Evolutionary conservation across 805 yeast species (phyloP).

Genomic region (Lipomyces lipofer): DNA sequence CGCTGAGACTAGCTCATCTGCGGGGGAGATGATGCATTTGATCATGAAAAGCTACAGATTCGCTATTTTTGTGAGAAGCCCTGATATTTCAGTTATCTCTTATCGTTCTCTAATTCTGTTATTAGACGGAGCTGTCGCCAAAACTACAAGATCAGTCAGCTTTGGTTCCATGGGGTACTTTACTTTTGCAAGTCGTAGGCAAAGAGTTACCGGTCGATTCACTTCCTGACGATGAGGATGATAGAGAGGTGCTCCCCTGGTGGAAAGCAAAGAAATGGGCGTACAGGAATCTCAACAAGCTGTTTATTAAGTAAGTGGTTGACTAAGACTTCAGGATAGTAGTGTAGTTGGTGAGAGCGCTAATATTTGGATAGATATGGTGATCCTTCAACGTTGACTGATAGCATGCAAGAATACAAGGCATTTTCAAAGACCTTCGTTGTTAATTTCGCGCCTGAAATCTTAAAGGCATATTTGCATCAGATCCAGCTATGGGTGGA

Average conservation of each 20-base stretch:
- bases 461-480: constrained; percentile 61
- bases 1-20: constrained; percentile 44
- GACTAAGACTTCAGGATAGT: no score
- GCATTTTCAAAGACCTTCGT: constrained; percentile 59
- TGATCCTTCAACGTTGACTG: constrained; percentile 19
- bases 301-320: constrained; percentile 67
- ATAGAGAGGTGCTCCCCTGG: constrained; percentile 58
- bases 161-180: constrained; percentile 67
- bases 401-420: constrained; percentile 50
- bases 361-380: constrained; percentile 19
- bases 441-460: constrained; percentile 67
- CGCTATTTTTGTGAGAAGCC: constrained; percentile 48
- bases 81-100: not conserved
- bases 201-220: constrained; percentile 59
- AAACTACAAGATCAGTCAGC: constrained; percentile 56
- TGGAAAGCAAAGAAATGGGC: constrained; percentile 87
- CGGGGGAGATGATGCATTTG: constrained; percentile 74
- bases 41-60: constrained; percentile 77
- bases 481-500: constrained; percentile 75
- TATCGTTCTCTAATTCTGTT: not conserved
- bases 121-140: constrained; percentile 65
- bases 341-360: no score
- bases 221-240: constrained; percentile 52
- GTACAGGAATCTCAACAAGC: constrained; percentile 68
- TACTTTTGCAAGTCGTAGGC: constrained; percentile 68